These are phyloP conservation scores for Termitomyces sp. DNA, from an alignment of 768 basidiomycete species.

Conservation along the genomic window DNA sequence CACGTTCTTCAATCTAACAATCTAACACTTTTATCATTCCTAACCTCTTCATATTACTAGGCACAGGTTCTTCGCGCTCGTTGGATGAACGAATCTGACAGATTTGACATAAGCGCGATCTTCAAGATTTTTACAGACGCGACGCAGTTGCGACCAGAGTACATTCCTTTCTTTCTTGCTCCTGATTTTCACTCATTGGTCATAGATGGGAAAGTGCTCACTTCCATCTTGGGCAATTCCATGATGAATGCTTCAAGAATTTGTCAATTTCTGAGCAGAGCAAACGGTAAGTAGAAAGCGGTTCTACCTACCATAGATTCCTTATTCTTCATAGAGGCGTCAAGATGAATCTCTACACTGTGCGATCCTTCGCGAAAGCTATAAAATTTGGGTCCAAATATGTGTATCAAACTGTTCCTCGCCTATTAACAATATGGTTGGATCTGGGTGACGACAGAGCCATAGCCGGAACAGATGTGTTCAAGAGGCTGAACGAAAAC, in stretches of 20 bases:
- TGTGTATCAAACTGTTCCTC: constrained; percentile 92
- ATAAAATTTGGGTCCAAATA: constrained; percentile 87
- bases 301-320: not conserved
- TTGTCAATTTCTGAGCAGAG: constrained; percentile 43
- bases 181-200: constrained; percentile 3
- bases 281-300: constrained; percentile 32
- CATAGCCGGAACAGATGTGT: constrained; percentile 32
- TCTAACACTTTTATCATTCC: not conserved
- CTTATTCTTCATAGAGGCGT: constrained; percentile 40
- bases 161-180: constrained; percentile 9
- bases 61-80: constrained; percentile 79
- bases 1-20: not conserved
- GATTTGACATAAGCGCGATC: constrained; percentile 67
- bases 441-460: constrained; percentile 71
- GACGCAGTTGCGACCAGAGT: constrained; percentile 49
- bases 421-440: constrained; percentile 92
- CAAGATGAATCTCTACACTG: constrained; percentile 62
- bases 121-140: constrained; percentile 55
- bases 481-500: constrained; percentile 51
- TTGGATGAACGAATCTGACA: constrained; percentile 90
- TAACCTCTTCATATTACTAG: constrained; percentile 31
- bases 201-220: constrained; percentile 79
- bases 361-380: constrained; percentile 66
- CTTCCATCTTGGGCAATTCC: constrained; percentile 86
- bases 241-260: constrained; percentile 71